Conservation (phyloP, 495 filamentous ascomycete genomes). For the Immersiella caudata region DNA sequence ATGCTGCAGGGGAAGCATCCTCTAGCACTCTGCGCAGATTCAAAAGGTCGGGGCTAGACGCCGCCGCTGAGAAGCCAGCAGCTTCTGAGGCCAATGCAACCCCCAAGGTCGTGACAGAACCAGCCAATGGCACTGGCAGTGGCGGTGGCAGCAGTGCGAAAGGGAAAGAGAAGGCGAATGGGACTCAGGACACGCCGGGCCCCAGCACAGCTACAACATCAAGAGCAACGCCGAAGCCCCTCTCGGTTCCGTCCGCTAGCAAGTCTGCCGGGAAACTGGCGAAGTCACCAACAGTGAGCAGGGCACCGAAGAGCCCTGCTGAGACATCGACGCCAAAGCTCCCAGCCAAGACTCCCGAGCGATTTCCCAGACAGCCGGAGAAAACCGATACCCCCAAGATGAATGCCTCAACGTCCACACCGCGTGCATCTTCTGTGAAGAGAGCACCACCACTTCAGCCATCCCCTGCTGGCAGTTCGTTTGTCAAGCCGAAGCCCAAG, state of each 20-base stretch:
- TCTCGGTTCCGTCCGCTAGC: slow-evolving; percentile 33
- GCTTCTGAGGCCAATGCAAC: neutral
- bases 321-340: slow-evolving; percentile 30
- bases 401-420: slow-evolving; percentile 30
- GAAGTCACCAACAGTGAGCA: slow-evolving; percentile 43
- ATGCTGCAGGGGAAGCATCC: slow-evolving; percentile 16
- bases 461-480: slow-evolving; percentile 43
- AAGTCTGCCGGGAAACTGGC: slow-evolving; percentile 42
- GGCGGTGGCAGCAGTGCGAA: slow-evolving; percentile 18
- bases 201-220: slow-evolving; percentile 38
- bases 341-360: slow-evolving; percentile 37
- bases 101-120: slow-evolving; percentile 8
- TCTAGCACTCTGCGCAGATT: neutral
- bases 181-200: slow-evolving; percentile 40
- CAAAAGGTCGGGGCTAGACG: slow-evolving; percentile 11
- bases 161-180: slow-evolving; percentile 21
- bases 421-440: slow-evolving; percentile 33
- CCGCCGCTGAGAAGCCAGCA: slow-evolving; percentile 2
- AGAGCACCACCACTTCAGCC: slow-evolving; percentile 41
- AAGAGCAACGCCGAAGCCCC: slow-evolving; percentile 37
- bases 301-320: slow-evolving; percentile 35
- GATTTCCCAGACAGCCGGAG: slow-evolving; percentile 28
- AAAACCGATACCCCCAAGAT: slow-evolving; percentile 37
- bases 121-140: slow-evolving; percentile 12
- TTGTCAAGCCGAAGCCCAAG: slow-evolving; percentile 61